A percentile compares a stretch with the other conserved stretches of the same genome.
Evolutionary conservation across 306 rosid species (phyloP).

Genomic region (Astragalus glycyphyllos): DNA sequence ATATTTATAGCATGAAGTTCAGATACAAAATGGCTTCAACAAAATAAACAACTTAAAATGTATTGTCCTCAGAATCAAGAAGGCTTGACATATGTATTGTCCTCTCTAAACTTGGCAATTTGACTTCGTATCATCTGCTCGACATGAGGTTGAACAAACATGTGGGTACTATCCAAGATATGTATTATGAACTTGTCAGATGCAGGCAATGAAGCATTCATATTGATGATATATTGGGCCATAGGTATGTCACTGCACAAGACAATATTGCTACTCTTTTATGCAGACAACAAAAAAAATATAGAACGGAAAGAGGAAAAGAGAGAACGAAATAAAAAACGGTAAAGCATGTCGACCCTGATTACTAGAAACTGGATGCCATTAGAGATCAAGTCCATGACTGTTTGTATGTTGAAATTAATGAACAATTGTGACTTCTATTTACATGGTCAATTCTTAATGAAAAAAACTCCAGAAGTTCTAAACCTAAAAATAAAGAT

Average conservation of each 20-base stretch:
- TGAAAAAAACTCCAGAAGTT: neutral
- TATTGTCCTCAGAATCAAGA: conserved; percentile 45
- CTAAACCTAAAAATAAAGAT: neutral
- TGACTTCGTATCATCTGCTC: conserved; percentile 77
- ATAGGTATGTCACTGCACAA: conserved; percentile 88
- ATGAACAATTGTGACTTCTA: neutral
- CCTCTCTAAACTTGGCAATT: conserved; percentile 85
- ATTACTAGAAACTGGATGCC: conserved; percentile 8
- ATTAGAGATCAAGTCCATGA: neutral
- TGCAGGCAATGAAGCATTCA: conserved; percentile 70
- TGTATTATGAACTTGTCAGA: conserved; percentile 83
- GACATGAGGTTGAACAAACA: conserved; percentile 87
- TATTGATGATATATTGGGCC: conserved; percentile 89
- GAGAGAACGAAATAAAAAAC: conserved; percentile 4
- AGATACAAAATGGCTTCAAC: conserved; percentile 5
- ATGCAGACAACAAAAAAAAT: conserved; percentile 12
- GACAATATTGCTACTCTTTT: conserved; percentile 10
- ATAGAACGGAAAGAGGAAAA: too few species aligned
- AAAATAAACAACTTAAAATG: neutral
- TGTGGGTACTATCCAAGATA: conserved; percentile 76
- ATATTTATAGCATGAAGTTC: neutral
- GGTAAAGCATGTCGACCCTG: conserved; percentile 1
- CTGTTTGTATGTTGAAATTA: neutral
- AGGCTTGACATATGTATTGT: conserved; percentile 87
- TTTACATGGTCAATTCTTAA: neutral